phyloP scores from a whole-genome alignment of 164 flowering plant species.

The Umbilicus rupestris region DNA sequence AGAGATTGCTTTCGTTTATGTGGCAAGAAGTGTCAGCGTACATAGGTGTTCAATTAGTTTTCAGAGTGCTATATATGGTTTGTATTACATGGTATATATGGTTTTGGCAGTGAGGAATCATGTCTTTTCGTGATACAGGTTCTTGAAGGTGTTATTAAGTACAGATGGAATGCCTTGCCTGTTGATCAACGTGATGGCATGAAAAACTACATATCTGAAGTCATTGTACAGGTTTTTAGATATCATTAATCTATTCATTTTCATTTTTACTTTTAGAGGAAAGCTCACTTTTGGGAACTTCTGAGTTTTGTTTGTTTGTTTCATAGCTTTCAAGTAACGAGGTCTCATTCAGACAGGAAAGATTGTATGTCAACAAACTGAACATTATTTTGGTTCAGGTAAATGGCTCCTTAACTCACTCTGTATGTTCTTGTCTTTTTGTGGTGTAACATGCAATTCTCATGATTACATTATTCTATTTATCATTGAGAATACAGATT shows the following conservation, averaged over 20 bases:
- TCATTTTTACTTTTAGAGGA: not conserved
- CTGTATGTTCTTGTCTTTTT: not conserved
- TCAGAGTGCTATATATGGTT: not conserved
- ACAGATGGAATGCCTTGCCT: conserved; percentile 98
- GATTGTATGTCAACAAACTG: conserved; percentile 89
- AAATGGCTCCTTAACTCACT: not conserved
- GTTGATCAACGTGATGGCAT: conserved; percentile 95
- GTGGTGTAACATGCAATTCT: not conserved
- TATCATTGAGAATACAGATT: conserved; percentile 38
- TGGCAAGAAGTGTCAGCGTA: not conserved
- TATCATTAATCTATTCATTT: not conserved
- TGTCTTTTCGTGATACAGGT: conserved; percentile 35
- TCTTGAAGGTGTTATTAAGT: conserved; percentile 92
- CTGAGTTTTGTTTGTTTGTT: conserved; percentile 9
- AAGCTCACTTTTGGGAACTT: not conserved
- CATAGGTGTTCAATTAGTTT: not conserved
- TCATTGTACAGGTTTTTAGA: conserved; percentile 76
- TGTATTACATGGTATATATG: not conserved
- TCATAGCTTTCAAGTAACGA: conserved; percentile 88
- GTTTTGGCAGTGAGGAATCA: not conserved
- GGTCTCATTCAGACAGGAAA: conserved; percentile 74
- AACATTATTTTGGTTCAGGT: conserved; percentile 96
- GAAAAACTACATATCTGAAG: conserved; percentile 96
- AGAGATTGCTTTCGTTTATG: not conserved
- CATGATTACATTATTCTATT: not conserved